Evolutionary conservation across 352 stramenopile genomes (phyloP).

Genomic region (Globisporangium acanthophoron): DNA sequence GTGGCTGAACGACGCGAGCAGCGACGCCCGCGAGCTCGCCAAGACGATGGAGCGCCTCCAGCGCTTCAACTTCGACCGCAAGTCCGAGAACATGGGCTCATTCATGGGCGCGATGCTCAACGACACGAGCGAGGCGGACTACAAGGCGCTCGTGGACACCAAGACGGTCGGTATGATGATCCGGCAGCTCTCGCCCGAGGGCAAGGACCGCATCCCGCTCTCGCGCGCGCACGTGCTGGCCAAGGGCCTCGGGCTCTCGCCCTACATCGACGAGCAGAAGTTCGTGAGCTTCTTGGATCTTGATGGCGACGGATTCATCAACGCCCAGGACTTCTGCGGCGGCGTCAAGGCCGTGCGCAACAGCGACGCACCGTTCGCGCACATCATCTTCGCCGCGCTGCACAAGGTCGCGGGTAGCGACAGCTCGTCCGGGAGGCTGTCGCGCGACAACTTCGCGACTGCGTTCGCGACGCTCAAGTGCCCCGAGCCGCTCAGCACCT

Average conservation of each 20-base stretch:
- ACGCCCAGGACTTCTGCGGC: constrained; percentile 62
- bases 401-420: constrained; percentile 37
- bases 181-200: constrained; percentile 49
- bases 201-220: constrained; percentile 37
- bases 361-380: constrained; percentile 46
- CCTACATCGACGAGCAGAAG: constrained; percentile 51
- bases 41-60: constrained; percentile 51
- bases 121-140: constrained; percentile 52
- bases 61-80: constrained; percentile 76
- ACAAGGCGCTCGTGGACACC: constrained; percentile 43
- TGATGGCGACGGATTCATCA: constrained; percentile 68
- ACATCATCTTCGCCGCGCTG: constrained; percentile 61
- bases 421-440: neutral
- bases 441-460: constrained; percentile 29
- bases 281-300: constrained; percentile 66
- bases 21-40: constrained; percentile 24
- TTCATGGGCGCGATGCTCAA: constrained; percentile 56
- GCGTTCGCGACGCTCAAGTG: constrained; percentile 59
- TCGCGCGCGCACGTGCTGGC: constrained; percentile 45
- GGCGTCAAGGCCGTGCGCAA: constrained; percentile 53
- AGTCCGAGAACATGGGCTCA: constrained; percentile 69
- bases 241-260: constrained; percentile 49
- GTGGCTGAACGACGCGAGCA: constrained; percentile 38
- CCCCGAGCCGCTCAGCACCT: constrained; percentile 39
- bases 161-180: constrained; percentile 64